Evolutionary conservation across 495 filamentous ascomycete genomes (phyloP).

Genomic region (Xylaria grammica): DNA sequence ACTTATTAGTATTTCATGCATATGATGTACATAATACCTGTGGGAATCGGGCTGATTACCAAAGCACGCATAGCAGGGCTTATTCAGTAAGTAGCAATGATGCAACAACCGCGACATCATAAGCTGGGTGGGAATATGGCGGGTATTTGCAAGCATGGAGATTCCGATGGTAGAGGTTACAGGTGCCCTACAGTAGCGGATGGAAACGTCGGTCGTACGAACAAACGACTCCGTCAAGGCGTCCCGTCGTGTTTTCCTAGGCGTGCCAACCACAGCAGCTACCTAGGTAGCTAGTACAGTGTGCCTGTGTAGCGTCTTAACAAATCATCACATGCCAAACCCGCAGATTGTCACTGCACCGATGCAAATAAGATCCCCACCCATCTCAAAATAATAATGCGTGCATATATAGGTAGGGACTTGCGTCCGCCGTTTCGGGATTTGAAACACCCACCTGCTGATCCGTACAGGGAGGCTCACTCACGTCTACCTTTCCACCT

Average conservation of each 20-base stretch:
- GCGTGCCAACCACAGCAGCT: too few relatives aligned
- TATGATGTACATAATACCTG: too few relatives aligned
- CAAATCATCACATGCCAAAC: constrained; percentile 21
- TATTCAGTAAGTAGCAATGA: neutral
- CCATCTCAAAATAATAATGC: neutral
- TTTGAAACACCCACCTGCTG: constrained; percentile 14
- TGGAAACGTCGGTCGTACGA: neutral
- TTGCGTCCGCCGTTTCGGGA: constrained; percentile 18
- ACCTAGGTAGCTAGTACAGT: neutral
- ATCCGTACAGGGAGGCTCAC: neutral
- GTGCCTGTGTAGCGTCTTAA: constrained; percentile 1
- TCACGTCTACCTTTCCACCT: neutral
- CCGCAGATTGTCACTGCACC: constrained; percentile 7
- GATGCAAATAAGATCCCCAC: constrained; percentile 20
- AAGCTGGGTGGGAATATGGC: neutral
- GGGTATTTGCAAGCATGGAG: constrained; percentile 1
- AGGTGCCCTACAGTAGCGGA: too few relatives aligned
- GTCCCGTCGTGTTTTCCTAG: neutral
- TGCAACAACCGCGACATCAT: neutral
- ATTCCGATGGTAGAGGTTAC: too few relatives aligned
- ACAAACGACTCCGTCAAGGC: neutral
- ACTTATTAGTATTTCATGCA: too few relatives aligned
- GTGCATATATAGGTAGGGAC: constrained; percentile 16
- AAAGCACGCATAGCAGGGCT: neutral
- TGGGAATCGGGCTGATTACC: neutral